Evolutionary conservation across 2,329 filamentous ascomycete species (phyloP).

Genomic region (Colletotrichum euphorbiae): DNA sequence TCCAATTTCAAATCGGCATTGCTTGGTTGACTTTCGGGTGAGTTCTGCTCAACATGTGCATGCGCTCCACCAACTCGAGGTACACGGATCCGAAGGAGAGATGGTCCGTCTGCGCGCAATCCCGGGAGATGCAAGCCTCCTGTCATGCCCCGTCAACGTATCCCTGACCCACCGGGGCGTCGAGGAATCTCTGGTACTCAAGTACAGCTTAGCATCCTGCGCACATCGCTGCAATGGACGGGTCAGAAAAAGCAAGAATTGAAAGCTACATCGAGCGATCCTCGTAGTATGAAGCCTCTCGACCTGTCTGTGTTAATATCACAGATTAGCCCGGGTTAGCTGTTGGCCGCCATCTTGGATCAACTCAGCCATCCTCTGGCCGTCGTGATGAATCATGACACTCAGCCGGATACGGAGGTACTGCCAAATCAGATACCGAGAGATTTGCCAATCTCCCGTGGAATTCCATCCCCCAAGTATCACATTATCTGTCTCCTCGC

Average conservation of each 20-base stretch:
- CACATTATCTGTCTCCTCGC: too few species aligned
- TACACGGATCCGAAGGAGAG: neutral
- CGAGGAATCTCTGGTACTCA: too few species aligned
- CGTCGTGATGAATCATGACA: too few species aligned
- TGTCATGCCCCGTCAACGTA: conserved; percentile 4
- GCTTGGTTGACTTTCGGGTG: neutral
- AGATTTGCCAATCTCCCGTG: conserved; percentile 29
- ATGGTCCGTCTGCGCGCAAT: conserved; percentile 16
- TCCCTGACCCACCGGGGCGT: conserved; percentile 14
- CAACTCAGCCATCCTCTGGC: neutral
- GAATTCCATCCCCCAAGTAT: neutral
- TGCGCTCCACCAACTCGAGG: neutral
- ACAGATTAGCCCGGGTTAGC: neutral
- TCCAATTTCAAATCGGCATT: neutral
- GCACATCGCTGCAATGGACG: too few species aligned
- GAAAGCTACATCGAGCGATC: neutral
- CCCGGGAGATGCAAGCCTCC: conserved; percentile 15
- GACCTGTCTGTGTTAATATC: too few species aligned
- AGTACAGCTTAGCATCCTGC: too few species aligned
- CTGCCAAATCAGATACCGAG: conserved; percentile 12
- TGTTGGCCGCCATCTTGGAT: neutral
- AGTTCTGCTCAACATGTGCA: neutral
- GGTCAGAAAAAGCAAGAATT: too few species aligned
- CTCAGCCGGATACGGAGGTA: conserved; percentile 2
- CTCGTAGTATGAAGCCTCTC: too few species aligned